Evolutionary conservation across 495 filamentous ascomycete genomes (phyloP).

Genomic region (Podospora pseudopauciseta): DNA sequence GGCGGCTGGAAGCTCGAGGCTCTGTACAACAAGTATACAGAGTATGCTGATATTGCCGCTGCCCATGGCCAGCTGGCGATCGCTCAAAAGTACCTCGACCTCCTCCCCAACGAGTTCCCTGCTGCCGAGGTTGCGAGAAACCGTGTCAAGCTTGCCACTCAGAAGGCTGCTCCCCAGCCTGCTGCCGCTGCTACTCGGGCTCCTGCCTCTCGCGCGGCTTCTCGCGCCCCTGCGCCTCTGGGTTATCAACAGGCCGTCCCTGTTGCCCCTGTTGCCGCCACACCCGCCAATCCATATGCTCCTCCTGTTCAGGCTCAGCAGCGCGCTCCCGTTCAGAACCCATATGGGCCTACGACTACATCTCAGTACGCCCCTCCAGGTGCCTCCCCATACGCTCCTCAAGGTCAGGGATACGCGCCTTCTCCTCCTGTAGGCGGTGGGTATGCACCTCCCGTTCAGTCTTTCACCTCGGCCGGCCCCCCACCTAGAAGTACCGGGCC

Average conservation of each 20-base stretch:
- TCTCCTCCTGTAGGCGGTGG: constrained; percentile 29
- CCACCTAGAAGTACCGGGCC: constrained; percentile 56
- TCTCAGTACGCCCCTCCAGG: constrained; percentile 31
- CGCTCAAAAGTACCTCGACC: constrained; percentile 86
- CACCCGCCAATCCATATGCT: constrained; percentile 38
- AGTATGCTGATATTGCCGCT: constrained; percentile 94
- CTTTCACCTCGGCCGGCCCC: constrained; percentile 23
- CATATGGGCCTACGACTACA: constrained; percentile 56
- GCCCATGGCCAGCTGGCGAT: constrained; percentile 81
- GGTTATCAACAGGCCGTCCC: constrained; percentile 40
- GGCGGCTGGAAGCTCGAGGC: constrained; percentile 84
- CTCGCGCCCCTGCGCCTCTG: constrained; percentile 29
- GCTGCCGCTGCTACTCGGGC: constrained; percentile 29
- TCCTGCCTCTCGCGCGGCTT: constrained; percentile 25
- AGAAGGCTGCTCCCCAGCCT: constrained; percentile 52
- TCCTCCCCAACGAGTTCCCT: constrained; percentile 80
- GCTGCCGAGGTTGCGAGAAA: constrained; percentile 85
- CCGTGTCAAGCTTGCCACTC: constrained; percentile 80
- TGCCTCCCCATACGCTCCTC: constrained; percentile 34
- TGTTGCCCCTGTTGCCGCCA: constrained; percentile 32
- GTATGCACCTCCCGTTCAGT: constrained; percentile 33
- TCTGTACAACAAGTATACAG: constrained; percentile 91
- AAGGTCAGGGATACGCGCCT: constrained; percentile 32
- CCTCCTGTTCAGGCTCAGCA: constrained; percentile 32
- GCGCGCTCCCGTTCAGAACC: constrained; percentile 48